These are phyloP conservation scores for Psilocybe cyanescens DNA, from an alignment of 768 basidiomycete species.

Conservation along the genomic window DNA sequence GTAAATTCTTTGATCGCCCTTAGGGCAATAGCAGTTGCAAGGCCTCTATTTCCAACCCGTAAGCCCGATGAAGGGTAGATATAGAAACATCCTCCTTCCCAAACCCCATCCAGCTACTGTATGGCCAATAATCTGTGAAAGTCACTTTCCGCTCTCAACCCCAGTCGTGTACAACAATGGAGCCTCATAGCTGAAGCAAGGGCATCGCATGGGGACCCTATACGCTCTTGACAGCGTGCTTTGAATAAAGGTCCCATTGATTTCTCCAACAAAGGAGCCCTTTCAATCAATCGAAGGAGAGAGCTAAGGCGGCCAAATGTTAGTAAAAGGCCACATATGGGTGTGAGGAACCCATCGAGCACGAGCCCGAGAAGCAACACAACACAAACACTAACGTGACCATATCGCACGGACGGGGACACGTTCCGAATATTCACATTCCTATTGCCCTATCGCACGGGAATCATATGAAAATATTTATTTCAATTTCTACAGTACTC, in stretches of 20 bases:
- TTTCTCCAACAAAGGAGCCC: slow-evolving; percentile 8
- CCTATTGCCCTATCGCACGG: too few species aligned
- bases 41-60: slow-evolving; percentile 40
- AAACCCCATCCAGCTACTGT: slow-evolving; percentile 36
- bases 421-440: too few species aligned
- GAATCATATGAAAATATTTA: too few species aligned
- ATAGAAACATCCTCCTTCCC: slow-evolving; percentile 41
- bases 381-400: too few species aligned
- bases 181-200: too few species aligned
- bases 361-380: too few species aligned
- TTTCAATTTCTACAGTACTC: too few species aligned
- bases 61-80: slow-evolving; percentile 35
- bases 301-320: background rate
- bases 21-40: slow-evolving; percentile 40
- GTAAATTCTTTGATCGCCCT: slow-evolving; percentile 2
- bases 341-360: too few species aligned
- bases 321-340: background rate
- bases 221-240: slow-evolving; percentile 38
- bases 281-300: background rate
- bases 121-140: too few species aligned
- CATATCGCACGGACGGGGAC: too few species aligned
- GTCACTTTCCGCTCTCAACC: too few species aligned
- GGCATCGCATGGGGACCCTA: slow-evolving; percentile 26
- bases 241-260: slow-evolving; percentile 31
- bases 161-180: too few species aligned